Conservation (phyloP, 2,329 filamentous ascomycete genomes). For the Trichothecium roseum region DNA sequence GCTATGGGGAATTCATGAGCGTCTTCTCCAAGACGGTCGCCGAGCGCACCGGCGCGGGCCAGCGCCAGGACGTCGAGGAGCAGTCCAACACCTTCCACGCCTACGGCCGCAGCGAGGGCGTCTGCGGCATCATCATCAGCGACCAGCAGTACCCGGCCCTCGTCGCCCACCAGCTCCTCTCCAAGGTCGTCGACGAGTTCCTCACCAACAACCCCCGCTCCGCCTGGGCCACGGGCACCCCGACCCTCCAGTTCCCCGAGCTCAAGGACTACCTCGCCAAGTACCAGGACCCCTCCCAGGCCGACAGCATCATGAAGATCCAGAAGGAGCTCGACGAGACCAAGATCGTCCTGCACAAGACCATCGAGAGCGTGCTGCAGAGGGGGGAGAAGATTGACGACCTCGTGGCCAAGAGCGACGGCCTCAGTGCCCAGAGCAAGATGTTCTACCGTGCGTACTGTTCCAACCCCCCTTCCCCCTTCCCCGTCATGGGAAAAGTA, state of each 20-base stretch:
- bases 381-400: conserved; percentile 95
- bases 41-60: conserved; percentile 69
- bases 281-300: conserved; percentile 81
- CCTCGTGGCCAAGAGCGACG: conserved; percentile 86
- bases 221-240: conserved; percentile 48
- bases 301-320: conserved; percentile 90
- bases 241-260: conserved; percentile 54
- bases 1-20: conserved; percentile 60
- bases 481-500: no score
- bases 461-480: neutral
- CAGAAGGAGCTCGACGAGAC: conserved; percentile 96
- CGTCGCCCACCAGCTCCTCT: conserved; percentile 77
- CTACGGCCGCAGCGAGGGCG: conserved; percentile 63
- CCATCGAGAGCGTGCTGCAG: conserved; percentile 78
- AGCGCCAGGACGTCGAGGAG: conserved; percentile 78
- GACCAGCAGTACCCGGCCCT: conserved; percentile 66
- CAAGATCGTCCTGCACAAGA: conserved; percentile 95
- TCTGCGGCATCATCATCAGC: conserved; percentile 68
- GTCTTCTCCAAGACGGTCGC: conserved; percentile 82
- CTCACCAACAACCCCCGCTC: conserved; percentile 62
- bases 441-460: conserved; percentile 80
- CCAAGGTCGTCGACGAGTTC: conserved; percentile 83
- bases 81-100: conserved; percentile 72
- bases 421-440: conserved; percentile 83
- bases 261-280: conserved; percentile 64